These are phyloP conservation scores for Seminavis robusta DNA, from an alignment of 108 stramenopile genomes.

Conservation along the genomic window DNA sequence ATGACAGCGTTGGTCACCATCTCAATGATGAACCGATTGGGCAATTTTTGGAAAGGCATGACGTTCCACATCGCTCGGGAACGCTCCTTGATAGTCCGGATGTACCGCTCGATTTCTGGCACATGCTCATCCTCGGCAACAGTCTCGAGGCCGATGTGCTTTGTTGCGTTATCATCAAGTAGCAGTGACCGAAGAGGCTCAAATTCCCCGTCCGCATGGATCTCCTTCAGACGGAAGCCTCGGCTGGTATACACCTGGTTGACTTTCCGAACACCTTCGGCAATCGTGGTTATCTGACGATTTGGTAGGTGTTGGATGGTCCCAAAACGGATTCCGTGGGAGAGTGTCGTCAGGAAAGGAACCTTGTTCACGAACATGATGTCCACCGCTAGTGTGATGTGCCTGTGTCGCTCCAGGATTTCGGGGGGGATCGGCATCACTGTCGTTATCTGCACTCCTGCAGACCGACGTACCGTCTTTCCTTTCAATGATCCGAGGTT, in stretches of 20 bases:
- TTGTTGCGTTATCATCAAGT: constrained; percentile 26
- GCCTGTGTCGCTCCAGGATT: constrained; percentile 9
- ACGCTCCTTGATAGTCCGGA: constrained; percentile 32
- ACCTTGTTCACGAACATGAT: constrained; percentile 31
- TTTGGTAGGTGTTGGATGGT: constrained; percentile 5
- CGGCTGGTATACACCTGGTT: background rate
- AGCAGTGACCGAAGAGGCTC: constrained; percentile 2
- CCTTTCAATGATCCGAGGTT: constrained; percentile 13
- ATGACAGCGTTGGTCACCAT: constrained; percentile 11
- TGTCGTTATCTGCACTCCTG: no score
- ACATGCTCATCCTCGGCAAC: constrained; percentile 27
- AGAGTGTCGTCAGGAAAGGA: constrained; percentile 33
- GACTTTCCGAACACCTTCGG: background rate
- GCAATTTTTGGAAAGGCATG: constrained; percentile 16
- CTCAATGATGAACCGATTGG: constrained; percentile 14
- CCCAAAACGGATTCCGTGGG: constrained; percentile 21
- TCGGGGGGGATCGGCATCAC: constrained; percentile 10
- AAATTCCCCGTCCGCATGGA: background rate
- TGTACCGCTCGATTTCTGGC: constrained; percentile 26
- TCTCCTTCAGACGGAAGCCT: background rate
- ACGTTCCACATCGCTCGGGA: constrained; percentile 6
- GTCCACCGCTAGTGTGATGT: constrained; percentile 27
- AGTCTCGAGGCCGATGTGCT: constrained; percentile 13
- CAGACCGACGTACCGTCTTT: constrained; percentile 1
- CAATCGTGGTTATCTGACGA: background rate